These are phyloP conservation scores for Nakazawaea anatomiae DNA, from an alignment of 805 yeast genomes.

Conservation along the genomic window DNA sequence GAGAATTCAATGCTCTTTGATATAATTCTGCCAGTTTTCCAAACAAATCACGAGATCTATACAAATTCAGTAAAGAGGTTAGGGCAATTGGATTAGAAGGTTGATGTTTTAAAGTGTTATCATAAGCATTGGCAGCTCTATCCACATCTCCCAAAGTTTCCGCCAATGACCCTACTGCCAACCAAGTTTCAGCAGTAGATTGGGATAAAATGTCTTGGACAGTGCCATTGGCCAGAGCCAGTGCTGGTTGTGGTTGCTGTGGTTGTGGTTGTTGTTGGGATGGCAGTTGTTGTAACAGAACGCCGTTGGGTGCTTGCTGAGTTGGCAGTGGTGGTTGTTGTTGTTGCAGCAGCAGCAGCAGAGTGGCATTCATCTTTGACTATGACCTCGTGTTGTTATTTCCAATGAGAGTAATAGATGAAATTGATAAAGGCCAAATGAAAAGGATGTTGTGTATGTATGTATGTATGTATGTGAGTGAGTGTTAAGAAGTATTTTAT, in stretches of 20 bases:
- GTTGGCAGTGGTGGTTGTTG: background rate
- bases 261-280: background rate
- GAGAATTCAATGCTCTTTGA: constrained; percentile 75
- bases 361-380: background rate
- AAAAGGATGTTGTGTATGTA: background rate
- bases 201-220: constrained; percentile 20
- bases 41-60: constrained; percentile 84
- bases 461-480: background rate
- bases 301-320: background rate
- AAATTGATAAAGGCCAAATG: background rate
- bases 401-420: background rate
- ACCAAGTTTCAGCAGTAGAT: constrained; percentile 80
- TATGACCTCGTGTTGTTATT: background rate
- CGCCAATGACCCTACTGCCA: constrained; percentile 83
- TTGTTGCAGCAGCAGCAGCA: background rate
- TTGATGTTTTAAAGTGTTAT: constrained; percentile 77
- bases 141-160: constrained; percentile 86
- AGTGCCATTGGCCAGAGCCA: background rate
- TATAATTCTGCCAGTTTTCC: constrained; percentile 92
- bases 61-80: constrained; percentile 81
- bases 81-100: constrained; percentile 84
- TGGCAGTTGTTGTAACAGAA: constrained; percentile 3
- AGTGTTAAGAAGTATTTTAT: too few species aligned
- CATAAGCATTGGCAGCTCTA: constrained; percentile 83
- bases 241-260: background rate